Base-by-base conservation (phyloP, 495 filamentous ascomycete species). In the Penicillium odoratum region DNA sequence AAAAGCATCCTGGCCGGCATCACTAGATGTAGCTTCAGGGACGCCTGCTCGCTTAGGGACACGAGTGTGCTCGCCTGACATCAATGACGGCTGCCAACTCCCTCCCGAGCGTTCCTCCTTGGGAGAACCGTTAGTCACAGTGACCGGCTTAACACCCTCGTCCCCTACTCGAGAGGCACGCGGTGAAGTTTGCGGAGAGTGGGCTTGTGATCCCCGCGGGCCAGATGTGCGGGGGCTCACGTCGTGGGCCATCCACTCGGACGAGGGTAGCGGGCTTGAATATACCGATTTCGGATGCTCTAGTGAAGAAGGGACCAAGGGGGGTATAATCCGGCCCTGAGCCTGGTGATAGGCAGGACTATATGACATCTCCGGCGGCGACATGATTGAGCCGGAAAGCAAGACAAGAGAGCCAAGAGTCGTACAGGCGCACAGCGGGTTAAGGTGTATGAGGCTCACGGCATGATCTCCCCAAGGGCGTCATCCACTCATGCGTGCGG, bases 301-400 rank as follows among this genome's bases (percentile, higher is more conserved):
- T 42, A 62, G 48, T 45, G 66, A 57, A 47, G 63, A 56, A 55
- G 62, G 59, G 31, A 69, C 54, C 31, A 61, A 64, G 60, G 61
- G 65, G 28, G 48, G 55, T 8, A 66, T 58, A 57, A 60, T 49
- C 34, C 61, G 59, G 51, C 54, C 67, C 51, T 69, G 62, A 29
- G 69, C 66, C 48, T 76, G 72, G 56, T 69, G 68, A 40, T 74
- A 74, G 62, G 70, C 72, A 61, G 73, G 66, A 57, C 65, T 72
- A 69, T 74, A 69, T 63, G 74, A 69, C 74, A 76, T 77, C 64
- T 72, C 73, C 59, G 71, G 71, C 45, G 65, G 66, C 61, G 60
- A 64, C 72, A 77, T 75, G 63, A 62, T 61, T 51, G 48, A 40
- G 31, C 8, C 18, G 30, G 42, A 16, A 28, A 46, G 42, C 42